Evolutionary conservation across 2,329 filamentous ascomycete genomes (phyloP).

Genomic region (Helicocarpus griseus): DNA sequence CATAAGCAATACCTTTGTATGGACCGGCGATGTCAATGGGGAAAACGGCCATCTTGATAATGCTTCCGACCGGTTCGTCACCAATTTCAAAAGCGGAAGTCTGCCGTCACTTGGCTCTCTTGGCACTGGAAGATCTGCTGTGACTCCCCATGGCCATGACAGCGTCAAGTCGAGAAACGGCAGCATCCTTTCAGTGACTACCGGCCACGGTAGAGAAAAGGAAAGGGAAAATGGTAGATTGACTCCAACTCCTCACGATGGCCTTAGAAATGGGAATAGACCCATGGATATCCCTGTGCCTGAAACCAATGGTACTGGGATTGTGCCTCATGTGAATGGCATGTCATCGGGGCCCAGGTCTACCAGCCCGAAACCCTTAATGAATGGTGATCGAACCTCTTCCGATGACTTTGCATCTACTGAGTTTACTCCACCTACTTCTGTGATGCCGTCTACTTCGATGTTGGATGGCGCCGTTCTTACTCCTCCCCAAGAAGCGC

Average conservation of each 20-base stretch:
- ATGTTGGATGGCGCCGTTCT: slow-evolving; percentile 24
- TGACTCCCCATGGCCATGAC: slow-evolving; percentile 34
- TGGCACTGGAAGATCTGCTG: slow-evolving; percentile 46
- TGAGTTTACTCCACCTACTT: slow-evolving; percentile 21
- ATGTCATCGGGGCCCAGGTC: slow-evolving; percentile 9
- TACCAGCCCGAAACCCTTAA: slow-evolving; percentile 20
- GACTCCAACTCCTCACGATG: background rate
- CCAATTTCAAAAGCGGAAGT: slow-evolving; percentile 41
- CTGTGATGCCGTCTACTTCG: slow-evolving; percentile 25
- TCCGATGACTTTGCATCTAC: slow-evolving; percentile 22
- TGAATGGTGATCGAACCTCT: slow-evolving; percentile 25
- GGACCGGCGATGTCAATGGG: slow-evolving; percentile 34
- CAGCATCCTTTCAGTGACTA: slow-evolving; percentile 41
- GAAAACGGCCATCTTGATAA: slow-evolving; percentile 32
- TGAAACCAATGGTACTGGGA: background rate
- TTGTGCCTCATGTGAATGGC: background rate
- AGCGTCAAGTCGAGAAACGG: slow-evolving; percentile 31
- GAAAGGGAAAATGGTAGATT: slow-evolving; percentile 15
- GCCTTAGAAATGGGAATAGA: background rate
- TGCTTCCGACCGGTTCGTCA: slow-evolving; percentile 30
- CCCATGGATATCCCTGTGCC: background rate
- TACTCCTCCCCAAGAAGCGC: slow-evolving; percentile 20
- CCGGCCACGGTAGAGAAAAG: slow-evolving; percentile 24
- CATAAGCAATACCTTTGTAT: slow-evolving; percentile 37
- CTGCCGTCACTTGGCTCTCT: slow-evolving; percentile 42